Evolutionary conservation across 257 asterid species (phyloP), one percentile per base, ranked within the genome.

Genomic region (Asclepias syriaca): DNA sequence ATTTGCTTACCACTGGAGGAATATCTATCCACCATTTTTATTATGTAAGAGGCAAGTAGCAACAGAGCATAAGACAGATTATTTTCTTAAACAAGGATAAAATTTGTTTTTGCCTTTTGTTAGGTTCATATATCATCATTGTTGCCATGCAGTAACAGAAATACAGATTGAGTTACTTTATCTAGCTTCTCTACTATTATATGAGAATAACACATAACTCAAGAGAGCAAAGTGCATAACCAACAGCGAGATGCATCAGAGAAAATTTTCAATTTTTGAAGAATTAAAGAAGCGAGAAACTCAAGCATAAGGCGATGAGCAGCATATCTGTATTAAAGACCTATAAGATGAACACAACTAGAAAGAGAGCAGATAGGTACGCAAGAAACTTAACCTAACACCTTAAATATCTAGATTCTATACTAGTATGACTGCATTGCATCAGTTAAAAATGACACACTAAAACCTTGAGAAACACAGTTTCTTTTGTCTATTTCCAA

Each of bases 371-470:
- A 64, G 39, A 55, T 13, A 18, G 48, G 29, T 24, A 75, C 43
- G 72, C 53, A 0, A 45, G 6, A 24, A 39, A 40, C 18, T 32
- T 39, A 63, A 16, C 13, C 27, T 50, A 43, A 57, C 58, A 53
- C 69, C 22, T 45, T 40, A 40, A 14, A 27, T 29, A 39, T 45
- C 43, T 11, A 9, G 56, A 53, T 64, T 64, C 27, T 24, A 46
- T 39, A 21, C 22, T 22, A 51, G 34, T 29, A 37, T n/a, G 64
- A 48, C 24, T 53, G 70, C 51, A 75, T 57, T 75, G 66, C 45
- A 69, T 7, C 46, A 40, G 46, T 40, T 6, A 40, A 40, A 40
- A 40, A 40, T 40, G 55, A 6, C 46, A 7, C 7, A 40, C 58
- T 0, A 8, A 65, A 39, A 51, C 45, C 75, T 49, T 11, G 11